phyloP scores from a whole-genome alignment of 257 asterid genomes.

The Rehmannia glutinosa region DNA sequence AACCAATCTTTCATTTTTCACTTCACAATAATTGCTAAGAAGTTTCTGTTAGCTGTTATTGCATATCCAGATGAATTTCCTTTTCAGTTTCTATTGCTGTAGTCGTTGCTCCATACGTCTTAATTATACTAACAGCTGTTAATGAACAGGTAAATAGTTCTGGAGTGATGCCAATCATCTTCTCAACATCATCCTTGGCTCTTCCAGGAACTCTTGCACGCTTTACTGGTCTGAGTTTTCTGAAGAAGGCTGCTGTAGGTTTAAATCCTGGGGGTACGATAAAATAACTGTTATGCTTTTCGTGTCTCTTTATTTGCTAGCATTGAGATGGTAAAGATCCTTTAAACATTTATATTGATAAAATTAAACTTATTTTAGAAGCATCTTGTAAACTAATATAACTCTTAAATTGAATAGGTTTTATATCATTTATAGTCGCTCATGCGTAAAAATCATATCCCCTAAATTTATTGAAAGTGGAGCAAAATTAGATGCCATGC shows the following conservation, averaged over 20 bases:
- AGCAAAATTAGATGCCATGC: too few relatives aligned
- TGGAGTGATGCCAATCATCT: slow-evolving; percentile 99
- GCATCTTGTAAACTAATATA: too few relatives aligned
- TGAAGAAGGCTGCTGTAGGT: slow-evolving; percentile 75
- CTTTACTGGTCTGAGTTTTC: slow-evolving; percentile 74
- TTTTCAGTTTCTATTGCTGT: neutral
- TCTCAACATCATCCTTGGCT: slow-evolving; percentile 95
- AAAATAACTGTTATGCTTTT: neutral
- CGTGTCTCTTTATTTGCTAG: neutral
- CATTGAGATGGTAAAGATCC: too few relatives aligned
- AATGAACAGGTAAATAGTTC: slow-evolving; percentile 85
- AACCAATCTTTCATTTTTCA: slow-evolving; percentile 6
- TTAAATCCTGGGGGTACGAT: slow-evolving; percentile 89
- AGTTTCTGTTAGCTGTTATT: neutral
- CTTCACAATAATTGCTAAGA: neutral
- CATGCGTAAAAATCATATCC: too few relatives aligned
- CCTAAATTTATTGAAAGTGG: too few relatives aligned
- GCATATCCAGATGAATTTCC: neutral
- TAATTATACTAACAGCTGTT: slow-evolving; percentile 2
- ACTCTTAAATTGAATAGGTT: too few relatives aligned
- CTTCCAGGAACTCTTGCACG: slow-evolving; percentile 97
- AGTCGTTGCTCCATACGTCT: neutral
- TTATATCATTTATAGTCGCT: too few relatives aligned
- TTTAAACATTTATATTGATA: too few relatives aligned
- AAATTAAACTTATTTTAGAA: too few relatives aligned